phyloP scores from a whole-genome alignment of 805 yeast species.

The Cyberlindnera xylosilytica region DNA sequence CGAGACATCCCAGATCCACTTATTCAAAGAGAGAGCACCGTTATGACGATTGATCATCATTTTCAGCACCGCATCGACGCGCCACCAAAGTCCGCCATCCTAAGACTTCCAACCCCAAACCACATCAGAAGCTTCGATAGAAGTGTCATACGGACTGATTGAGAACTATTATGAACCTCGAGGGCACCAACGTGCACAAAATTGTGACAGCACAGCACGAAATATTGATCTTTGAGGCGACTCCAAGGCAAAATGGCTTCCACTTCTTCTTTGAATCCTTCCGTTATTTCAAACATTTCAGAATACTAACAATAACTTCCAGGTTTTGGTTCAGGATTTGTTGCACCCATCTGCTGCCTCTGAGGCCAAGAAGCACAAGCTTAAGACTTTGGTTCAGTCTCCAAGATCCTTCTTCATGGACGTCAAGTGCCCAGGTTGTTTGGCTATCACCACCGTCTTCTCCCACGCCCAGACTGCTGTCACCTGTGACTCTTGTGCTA shows the following conservation, averaged over 20 bases:
- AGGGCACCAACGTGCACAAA: constrained; percentile 12
- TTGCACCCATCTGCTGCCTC: constrained; percentile 97
- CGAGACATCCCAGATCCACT: too few relatives aligned
- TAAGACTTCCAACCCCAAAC: constrained; percentile 1
- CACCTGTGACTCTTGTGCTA: constrained; percentile 97
- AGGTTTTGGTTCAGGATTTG: constrained; percentile 99
- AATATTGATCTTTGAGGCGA: constrained; percentile 13
- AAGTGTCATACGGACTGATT: constrained; percentile 7
- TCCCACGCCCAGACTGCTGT: constrained; percentile 99
- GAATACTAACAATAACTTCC: constrained; percentile 26
- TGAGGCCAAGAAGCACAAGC: constrained; percentile 96
- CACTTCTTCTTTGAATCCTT: too few relatives aligned
- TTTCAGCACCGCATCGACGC: not conserved
- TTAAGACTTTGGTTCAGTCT: constrained; percentile 93
- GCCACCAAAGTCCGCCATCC: not conserved
- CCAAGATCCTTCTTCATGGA: constrained; percentile 99
- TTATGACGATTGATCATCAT: too few relatives aligned
- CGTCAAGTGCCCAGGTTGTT: constrained; percentile 99
- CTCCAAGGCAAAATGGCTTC: too few relatives aligned
- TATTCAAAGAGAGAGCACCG: too few relatives aligned
- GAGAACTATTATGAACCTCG: constrained; percentile 2
- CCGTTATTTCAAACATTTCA: too few relatives aligned
- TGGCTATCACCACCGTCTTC: constrained; percentile 98
- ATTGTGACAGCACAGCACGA: constrained; percentile 13
- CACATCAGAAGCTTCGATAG: constrained; percentile 10